A percentile compares a stretch with the other conserved stretches of the same genome.
phyloP scores from a whole-genome alignment of 768 basidiomycete species.

The Strobilomyces echinocephalus region DNA sequence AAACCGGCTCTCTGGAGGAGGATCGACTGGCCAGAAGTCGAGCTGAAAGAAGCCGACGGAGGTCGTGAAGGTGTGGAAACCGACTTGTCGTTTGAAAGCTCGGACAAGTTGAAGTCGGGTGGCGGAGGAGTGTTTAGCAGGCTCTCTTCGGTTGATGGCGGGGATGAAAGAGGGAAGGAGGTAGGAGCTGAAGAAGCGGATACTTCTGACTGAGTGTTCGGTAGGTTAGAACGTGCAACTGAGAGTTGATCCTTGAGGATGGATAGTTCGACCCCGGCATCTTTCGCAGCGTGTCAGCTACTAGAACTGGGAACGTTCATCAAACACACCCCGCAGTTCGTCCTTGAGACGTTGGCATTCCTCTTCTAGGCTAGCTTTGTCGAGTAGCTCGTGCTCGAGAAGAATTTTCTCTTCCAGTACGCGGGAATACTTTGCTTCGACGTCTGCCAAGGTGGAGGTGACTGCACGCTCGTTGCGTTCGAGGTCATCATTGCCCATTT shows the following conservation, averaged over 20 bases:
- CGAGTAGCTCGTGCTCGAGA: slow-evolving; percentile 90
- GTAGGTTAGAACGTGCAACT: slow-evolving; percentile 32
- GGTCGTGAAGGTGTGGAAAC: slow-evolving; percentile 31
- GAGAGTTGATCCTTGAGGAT: slow-evolving; percentile 75
- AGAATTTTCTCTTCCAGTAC: slow-evolving; percentile 96
- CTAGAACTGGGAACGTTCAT: neutral
- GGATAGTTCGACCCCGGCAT: slow-evolving; percentile 78
- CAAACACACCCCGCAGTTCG: slow-evolving; percentile 81
- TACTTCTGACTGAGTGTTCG: slow-evolving; percentile 23
- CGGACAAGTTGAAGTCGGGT: slow-evolving; percentile 55
- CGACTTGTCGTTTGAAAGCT: slow-evolving; percentile 46
- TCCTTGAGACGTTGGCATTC: slow-evolving; percentile 88
- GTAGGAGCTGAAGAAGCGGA: slow-evolving; percentile 27
- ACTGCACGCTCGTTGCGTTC: slow-evolving; percentile 92
- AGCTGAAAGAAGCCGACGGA: slow-evolving; percentile 29
- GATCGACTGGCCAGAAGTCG: slow-evolving; percentile 39
- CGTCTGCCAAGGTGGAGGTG: slow-evolving; percentile 73
- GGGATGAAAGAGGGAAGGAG: slow-evolving; percentile 31
- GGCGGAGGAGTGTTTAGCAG: slow-evolving; percentile 57
- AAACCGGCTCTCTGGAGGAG: slow-evolving; percentile 52
- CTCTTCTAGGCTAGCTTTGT: slow-evolving; percentile 87
- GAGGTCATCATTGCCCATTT: slow-evolving; percentile 97
- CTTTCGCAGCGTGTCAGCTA: slow-evolving; percentile 38
- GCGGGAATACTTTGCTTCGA: slow-evolving; percentile 84
- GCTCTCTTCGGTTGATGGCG: slow-evolving; percentile 44